A percentile compares a stretch with the other conserved stretches of the same genome.
Conservation (phyloP, 2,329 filamentous ascomycete species). For the Fusarium heterosporum region DNA sequence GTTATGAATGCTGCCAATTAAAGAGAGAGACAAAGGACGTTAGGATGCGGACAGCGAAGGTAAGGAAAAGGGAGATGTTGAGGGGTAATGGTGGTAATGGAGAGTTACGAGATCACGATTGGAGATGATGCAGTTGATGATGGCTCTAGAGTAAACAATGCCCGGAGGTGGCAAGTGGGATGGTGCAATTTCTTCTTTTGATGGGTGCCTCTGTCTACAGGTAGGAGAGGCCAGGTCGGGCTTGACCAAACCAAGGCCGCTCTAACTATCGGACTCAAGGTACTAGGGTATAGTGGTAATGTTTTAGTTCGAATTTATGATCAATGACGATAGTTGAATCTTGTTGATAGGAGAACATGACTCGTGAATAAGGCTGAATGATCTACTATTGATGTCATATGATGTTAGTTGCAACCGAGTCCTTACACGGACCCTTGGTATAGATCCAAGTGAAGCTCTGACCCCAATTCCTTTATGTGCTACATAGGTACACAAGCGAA, state of each 20-base stretch:
- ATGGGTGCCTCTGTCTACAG: neutral
- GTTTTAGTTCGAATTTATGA: constrained; percentile 1
- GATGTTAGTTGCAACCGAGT: neutral
- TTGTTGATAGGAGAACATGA: constrained; percentile 1
- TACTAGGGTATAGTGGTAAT: constrained; percentile 1
- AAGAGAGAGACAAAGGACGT: neutral
- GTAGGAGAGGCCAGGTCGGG: neutral
- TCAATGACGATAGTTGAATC: constrained; percentile 6
- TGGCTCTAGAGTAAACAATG: neutral
- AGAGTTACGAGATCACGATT: constrained; percentile 3
- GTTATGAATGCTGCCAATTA: constrained; percentile 5
- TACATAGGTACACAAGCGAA: neutral
- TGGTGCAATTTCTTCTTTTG: neutral
- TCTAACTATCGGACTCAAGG: neutral
- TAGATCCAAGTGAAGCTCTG: neutral
- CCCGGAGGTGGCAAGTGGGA: neutral
- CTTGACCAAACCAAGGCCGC: neutral
- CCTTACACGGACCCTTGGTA: neutral
- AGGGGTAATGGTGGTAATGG: constrained; percentile 6
- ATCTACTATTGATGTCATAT: neutral
- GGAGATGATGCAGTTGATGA: neutral
- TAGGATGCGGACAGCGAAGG: constrained; percentile 18
- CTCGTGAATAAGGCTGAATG: constrained; percentile 23
- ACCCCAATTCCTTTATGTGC: neutral
- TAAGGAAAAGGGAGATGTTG: constrained; percentile 2